phyloP scores from a whole-genome alignment of 768 basidiomycete species.

The Suillus decipiens region DNA sequence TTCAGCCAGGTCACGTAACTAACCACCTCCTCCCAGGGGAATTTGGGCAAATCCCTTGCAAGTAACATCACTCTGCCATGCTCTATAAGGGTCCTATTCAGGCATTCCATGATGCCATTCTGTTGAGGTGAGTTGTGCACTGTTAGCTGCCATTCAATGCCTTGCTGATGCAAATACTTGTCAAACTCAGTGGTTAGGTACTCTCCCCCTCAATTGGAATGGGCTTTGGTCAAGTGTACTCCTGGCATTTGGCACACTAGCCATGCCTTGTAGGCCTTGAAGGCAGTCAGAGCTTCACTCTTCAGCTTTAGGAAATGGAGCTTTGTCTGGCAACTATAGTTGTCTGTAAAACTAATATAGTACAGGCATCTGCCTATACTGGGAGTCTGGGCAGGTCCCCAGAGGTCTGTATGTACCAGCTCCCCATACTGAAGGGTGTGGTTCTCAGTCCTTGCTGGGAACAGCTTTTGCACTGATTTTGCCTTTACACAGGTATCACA shows the following conservation, averaged over 20 bases:
- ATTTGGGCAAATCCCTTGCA: constrained; percentile 22
- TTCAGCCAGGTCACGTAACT: constrained; percentile 37
- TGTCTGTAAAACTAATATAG: constrained; percentile 12
- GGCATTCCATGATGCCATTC: constrained; percentile 33
- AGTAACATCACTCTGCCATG: constrained; percentile 22
- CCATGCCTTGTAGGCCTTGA: constrained; percentile 27
- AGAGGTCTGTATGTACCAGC: too few species aligned
- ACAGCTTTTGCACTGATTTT: too few species aligned
- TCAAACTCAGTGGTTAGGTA: too few species aligned
- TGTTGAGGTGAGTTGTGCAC: constrained; percentile 34
- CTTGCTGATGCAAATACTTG: too few species aligned
- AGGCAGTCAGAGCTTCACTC: constrained; percentile 28
- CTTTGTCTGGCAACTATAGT: too few species aligned
- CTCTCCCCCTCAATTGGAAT: constrained; percentile 31
- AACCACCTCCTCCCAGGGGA: constrained; percentile 20
- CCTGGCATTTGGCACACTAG: neutral
- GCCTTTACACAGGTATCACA: too few species aligned
- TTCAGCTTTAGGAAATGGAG: constrained; percentile 32
- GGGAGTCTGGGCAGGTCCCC: too few species aligned
- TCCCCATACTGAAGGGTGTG: too few species aligned
- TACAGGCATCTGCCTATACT: too few species aligned
- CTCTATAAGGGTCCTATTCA: constrained; percentile 30
- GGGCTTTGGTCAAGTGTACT: neutral
- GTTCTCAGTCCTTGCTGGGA: too few species aligned
- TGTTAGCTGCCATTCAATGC: too few species aligned